phyloP scores from a whole-genome alignment of 1,284 basidiomycete genomes.

The Anthracocystis setariae region DNA sequence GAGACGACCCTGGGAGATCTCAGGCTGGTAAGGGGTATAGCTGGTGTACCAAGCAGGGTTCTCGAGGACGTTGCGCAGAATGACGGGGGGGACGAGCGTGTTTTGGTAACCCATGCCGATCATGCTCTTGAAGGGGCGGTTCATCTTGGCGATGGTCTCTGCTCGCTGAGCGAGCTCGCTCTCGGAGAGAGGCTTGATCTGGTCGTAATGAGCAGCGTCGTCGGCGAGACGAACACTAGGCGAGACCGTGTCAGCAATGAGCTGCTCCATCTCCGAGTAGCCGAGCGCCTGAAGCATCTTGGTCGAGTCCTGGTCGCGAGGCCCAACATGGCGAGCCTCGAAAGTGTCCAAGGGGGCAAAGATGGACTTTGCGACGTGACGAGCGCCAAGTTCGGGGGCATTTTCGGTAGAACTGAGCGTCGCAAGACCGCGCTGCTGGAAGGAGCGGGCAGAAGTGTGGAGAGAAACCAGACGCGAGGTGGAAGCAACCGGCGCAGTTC shows the following conservation, averaged over 20 bases:
- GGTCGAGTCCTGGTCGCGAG: constrained; percentile 53
- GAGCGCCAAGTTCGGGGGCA: constrained; percentile 48
- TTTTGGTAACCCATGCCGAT: constrained; percentile 97
- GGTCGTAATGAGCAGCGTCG: constrained; percentile 74
- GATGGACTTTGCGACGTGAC: constrained; percentile 53
- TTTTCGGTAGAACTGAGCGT: constrained; percentile 53
- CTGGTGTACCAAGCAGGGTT: constrained; percentile 99
- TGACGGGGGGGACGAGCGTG: constrained; percentile 64
- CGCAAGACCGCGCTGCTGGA: constrained; percentile 21
- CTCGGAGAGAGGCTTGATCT: constrained; percentile 77
- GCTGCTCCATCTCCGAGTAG: constrained; percentile 59
- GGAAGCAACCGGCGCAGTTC: constrained; percentile 24
- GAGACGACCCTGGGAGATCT: constrained; percentile 89
- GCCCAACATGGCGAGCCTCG: constrained; percentile 61
- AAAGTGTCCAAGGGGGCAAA: constrained; percentile 64
- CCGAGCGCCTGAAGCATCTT: constrained; percentile 62
- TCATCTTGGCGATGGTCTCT: constrained; percentile 79
- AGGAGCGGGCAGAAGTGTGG: not conserved
- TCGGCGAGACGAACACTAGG: constrained; percentile 71
- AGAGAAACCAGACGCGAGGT: constrained; percentile 17
- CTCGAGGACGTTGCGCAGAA: constrained; percentile 74
- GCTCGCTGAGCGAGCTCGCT: constrained; percentile 82
- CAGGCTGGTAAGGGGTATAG: constrained; percentile 90
- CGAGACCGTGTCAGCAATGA: constrained; percentile 62
- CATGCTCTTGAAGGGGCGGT: constrained; percentile 87